These are phyloP conservation scores for Xylaria acuta DNA, from an alignment of 495 filamentous ascomycete genomes.

Conservation along the genomic window DNA sequence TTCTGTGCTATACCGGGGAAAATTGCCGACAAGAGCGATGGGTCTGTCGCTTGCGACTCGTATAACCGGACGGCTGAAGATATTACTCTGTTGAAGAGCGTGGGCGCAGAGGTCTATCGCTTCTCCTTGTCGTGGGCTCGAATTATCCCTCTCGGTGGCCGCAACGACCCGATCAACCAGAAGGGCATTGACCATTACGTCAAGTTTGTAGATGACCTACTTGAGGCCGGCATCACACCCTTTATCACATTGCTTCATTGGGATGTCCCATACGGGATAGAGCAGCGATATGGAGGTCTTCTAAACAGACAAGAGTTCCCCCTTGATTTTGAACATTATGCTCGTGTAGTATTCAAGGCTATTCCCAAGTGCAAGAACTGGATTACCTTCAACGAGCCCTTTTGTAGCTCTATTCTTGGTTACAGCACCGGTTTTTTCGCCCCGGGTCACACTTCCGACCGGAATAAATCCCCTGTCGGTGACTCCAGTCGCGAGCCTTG, in stretches of 20 bases:
- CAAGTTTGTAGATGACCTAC: constrained; percentile 65
- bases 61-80: constrained; percentile 77
- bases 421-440: constrained; percentile 67
- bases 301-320: constrained; percentile 65
- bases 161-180: constrained; percentile 67
- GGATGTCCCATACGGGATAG: constrained; percentile 66
- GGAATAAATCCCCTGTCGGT: constrained; percentile 58
- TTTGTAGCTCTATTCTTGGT: constrained; percentile 65
- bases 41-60: constrained; percentile 75
- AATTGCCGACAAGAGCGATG: constrained; percentile 72
- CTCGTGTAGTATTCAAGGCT: constrained; percentile 61
- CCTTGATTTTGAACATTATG: constrained; percentile 66
- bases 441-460: constrained; percentile 64
- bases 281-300: constrained; percentile 67
- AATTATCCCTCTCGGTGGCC: constrained; percentile 70
- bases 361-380: constrained; percentile 67
- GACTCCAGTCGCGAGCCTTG: constrained; percentile 65
- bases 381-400: constrained; percentile 74
- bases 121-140: constrained; percentile 80
- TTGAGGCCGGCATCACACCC: constrained; percentile 63
- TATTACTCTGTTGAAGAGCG: constrained; percentile 71
- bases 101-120: constrained; percentile 69
- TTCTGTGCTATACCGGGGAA: constrained; percentile 77
- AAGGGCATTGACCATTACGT: constrained; percentile 65
- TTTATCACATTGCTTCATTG: constrained; percentile 71